Conservation (phyloP, 176 grass and related monocot species). For the Bonia amplexicaulis region DNA sequence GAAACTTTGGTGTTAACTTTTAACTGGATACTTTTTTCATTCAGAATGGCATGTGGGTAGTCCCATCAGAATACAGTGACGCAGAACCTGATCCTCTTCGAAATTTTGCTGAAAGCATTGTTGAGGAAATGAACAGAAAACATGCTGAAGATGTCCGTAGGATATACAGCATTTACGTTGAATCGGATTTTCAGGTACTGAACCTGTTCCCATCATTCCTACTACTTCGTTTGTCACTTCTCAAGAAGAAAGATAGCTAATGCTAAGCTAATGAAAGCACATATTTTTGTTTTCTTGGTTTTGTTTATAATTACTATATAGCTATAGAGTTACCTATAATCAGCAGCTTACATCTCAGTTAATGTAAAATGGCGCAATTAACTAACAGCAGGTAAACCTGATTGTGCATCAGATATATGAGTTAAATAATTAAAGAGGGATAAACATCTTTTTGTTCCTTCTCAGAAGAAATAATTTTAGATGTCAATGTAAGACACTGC, state of each 20-base stretch:
- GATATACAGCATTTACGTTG: slow-evolving; percentile 72
- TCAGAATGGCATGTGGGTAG: slow-evolving; percentile 78
- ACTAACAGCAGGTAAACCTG: neutral
- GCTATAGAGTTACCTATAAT: neutral
- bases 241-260: neutral
- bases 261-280: neutral
- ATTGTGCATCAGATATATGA: neutral
- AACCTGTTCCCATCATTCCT: slow-evolving; percentile 4
- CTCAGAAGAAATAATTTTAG: neutral
- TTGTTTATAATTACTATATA: neutral
- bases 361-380: neutral
- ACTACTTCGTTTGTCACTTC: neutral
- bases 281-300: neutral
- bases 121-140: slow-evolving; percentile 81
- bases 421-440: neutral
- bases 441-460: neutral
- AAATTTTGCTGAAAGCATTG: slow-evolving; percentile 77
- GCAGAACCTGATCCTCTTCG: slow-evolving; percentile 86
- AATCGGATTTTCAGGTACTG: slow-evolving; percentile 76
- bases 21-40: neutral
- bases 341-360: neutral
- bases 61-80: slow-evolving; percentile 63
- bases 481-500: neutral
- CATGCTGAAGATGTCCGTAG: slow-evolving; percentile 71
- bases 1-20: neutral